Conservation (phyloP, 176 grass and related monocot species). For the Lolium multiflorum region DNA sequence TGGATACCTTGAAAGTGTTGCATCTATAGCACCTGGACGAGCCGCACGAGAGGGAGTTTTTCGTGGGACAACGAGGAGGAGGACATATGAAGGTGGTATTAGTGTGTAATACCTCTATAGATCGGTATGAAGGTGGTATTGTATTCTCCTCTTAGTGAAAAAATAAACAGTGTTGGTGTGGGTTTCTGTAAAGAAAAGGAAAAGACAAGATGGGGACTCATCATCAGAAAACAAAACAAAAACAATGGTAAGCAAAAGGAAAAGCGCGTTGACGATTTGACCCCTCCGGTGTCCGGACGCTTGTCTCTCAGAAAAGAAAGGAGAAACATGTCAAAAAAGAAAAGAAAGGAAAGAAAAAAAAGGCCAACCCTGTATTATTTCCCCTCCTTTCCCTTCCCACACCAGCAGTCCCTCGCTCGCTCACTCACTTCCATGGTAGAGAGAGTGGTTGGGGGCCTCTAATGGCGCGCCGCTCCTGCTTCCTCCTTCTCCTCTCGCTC, state of each 20-base stretch:
- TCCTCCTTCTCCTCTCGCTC: conserved; percentile 23
- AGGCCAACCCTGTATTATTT: not conserved
- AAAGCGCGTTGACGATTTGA: conserved; percentile 25
- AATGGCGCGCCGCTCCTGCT: conserved; percentile 34
- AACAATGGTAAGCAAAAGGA: not conserved
- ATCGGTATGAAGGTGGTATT: too few relatives aligned
- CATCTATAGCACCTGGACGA: too few relatives aligned
- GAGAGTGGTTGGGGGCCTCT: conserved; percentile 31
- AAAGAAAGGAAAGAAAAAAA: not conserved
- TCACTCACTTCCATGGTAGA: not conserved
- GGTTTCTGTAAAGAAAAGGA: not conserved
- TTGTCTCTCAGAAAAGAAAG: not conserved
- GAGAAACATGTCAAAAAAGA: not conserved
- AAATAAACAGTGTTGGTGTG: not conserved
- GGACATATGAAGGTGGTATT: too few relatives aligned
- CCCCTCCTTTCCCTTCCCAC: conserved; percentile 8
- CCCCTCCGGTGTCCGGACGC: not conserved
- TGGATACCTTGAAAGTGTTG: too few relatives aligned
- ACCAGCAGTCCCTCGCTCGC: not conserved
- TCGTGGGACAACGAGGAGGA: too few relatives aligned
- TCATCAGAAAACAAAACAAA: not conserved
- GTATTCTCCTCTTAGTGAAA: too few relatives aligned
- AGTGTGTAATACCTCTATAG: too few relatives aligned
- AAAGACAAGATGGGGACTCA: not conserved
- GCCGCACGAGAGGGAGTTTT: too few relatives aligned